These are phyloP conservation scores for Leccinum longicurvipes DNA, from an alignment of 768 basidiomycete species.

Conservation along the genomic window DNA sequence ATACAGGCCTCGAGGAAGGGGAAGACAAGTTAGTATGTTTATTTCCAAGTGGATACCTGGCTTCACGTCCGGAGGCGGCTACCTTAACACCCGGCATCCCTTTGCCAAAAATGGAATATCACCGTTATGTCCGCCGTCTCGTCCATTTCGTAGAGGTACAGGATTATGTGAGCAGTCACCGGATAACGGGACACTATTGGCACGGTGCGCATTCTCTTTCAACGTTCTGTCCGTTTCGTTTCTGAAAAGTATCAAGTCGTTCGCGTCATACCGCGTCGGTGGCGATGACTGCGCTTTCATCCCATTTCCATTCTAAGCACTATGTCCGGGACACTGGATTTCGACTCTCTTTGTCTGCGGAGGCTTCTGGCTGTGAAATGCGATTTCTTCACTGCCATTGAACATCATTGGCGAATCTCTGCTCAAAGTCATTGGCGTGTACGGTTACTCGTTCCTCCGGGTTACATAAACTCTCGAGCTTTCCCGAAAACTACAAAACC, in stretches of 20 bases:
- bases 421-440: conserved; percentile 18
- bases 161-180: conserved; percentile 20
- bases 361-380: conserved; percentile 31
- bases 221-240: conserved; percentile 6
- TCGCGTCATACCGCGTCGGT: conserved; percentile 29
- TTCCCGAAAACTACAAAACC: conserved; percentile 34
- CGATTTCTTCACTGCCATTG: conserved; percentile 31
- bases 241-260: conserved; percentile 5
- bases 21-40: conserved; percentile 5
- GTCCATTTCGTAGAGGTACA: conserved; percentile 14
- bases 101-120: not conserved
- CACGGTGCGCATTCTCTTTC: conserved; percentile 7
- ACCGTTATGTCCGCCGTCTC: conserved; percentile 2
- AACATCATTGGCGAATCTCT: conserved; percentile 16
- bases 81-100: conserved; percentile 14
- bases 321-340: conserved; percentile 31
- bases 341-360: conserved; percentile 25
- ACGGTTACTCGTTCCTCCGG: conserved; percentile 34
- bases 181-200: conserved; percentile 17
- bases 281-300: conserved; percentile 30
- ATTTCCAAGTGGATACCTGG: not conserved
- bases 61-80: conserved; percentile 19
- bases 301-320: conserved; percentile 25
- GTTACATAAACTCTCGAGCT: conserved; percentile 23
- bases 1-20: conserved; percentile 5